Base-by-base conservation (phyloP, 2,329 filamentous ascomycete genomes). In the Colletotrichum ledebouriae region DNA sequence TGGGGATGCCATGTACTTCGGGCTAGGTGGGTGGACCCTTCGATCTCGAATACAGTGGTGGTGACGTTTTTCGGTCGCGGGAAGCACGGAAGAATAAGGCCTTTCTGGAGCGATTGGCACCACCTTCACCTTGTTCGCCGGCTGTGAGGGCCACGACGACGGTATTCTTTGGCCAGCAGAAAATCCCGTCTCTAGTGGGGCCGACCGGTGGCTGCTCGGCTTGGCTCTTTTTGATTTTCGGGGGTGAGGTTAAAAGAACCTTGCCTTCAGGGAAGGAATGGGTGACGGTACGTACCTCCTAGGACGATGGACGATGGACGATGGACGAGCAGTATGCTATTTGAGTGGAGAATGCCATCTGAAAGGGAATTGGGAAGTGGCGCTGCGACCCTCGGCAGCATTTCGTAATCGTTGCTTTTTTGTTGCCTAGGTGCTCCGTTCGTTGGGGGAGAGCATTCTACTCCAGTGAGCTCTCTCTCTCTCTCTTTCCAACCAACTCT, bases 41-140 rank as follows among this genome's bases (percentile, higher is more conserved):
- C 34, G 34, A 67, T 63, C 59, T 63, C 64, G 44, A 50, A 67
- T 67, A 67, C 64, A 63, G 59, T 67, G 44, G 59, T 67, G 52
- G 63, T 67, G 63, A 67, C 63, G 63, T 63, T 61, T 25, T 61
- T 59, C 20, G 62, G 13, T 20, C 25, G 46, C 52, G 52, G 63
- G 52, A 67, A 52, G 59, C 34, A 67, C 59, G 52, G 64, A 63
- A 63, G 22, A 33, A n/a, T 46, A n/a, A 33, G 34, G 34, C 39
- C 17, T 49, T 34, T 42, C 20, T 49, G 15, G 34, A 34, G 50
- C 20, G 29, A 49, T 13, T 25, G 13, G 37, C 37, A 52, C 46
- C 11, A 49, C n/a, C 29, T 25, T 20, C 20, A 49, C 49, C 49
- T 52, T 52, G 49, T 52, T 52, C 29, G 49, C 25, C 49, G 49